Percentiles rank a stretch among this genome's conserved stretches.
Evolutionary conservation across 805 yeast genomes (phyloP).

Genomic region (Ogataea pini): DNA sequence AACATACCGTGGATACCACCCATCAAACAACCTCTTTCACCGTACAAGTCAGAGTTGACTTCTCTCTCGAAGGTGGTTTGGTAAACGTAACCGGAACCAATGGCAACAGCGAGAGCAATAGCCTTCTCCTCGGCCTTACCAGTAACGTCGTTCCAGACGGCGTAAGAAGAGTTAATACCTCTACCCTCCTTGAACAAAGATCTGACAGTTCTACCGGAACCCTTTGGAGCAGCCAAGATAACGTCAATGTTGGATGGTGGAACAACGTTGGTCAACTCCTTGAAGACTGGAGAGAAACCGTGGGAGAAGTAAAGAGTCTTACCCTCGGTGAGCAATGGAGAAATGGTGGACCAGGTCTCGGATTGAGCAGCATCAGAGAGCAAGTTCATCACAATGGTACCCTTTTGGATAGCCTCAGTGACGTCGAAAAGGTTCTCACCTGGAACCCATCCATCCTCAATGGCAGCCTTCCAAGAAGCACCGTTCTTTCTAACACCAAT

Average conservation of each 20-base stretch:
- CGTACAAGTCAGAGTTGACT: conserved; percentile 98
- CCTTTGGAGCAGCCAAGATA: conserved; percentile 99
- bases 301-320: conserved; percentile 99
- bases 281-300: conserved; percentile 99
- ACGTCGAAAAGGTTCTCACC: conserved; percentile 97
- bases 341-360: conserved; percentile 88
- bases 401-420: conserved; percentile 86
- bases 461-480: conserved; percentile 99
- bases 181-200: conserved; percentile 99
- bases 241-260: conserved; percentile 95
- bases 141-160: conserved; percentile 98
- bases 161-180: conserved; percentile 99
- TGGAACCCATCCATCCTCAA: conserved; percentile 99
- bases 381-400: conserved; percentile 96
- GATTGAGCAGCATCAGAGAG: conserved; percentile 99
- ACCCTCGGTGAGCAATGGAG: conserved; percentile 92
- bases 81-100: conserved; percentile 99
- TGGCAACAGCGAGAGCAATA: conserved; percentile 96
- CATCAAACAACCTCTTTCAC: conserved; percentile 99
- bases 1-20: conserved; percentile 99
- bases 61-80: conserved; percentile 99
- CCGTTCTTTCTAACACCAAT: conserved; percentile 98
- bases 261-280: conserved; percentile 93
- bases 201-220: conserved; percentile 99
- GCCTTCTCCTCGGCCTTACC: conserved; percentile 99